phyloP scores from a whole-genome alignment of 2,329 filamentous ascomycete genomes.

The Capronia epimyces region DNA sequence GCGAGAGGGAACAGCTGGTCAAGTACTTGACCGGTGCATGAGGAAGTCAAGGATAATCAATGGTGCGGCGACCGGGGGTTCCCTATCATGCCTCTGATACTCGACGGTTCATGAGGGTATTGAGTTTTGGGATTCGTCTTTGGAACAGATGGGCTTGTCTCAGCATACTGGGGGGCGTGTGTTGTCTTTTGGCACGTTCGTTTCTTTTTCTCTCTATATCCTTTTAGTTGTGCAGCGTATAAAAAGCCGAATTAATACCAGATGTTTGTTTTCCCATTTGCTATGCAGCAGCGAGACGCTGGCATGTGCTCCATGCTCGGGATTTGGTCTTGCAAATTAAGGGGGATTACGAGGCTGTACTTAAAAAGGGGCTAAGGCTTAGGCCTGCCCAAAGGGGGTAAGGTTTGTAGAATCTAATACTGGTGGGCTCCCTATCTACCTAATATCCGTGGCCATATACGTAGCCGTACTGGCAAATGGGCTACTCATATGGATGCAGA shows the following conservation, averaged over 20 bases:
- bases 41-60: neutral
- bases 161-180: neutral
- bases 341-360: too few relatives aligned
- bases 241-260: slow-evolving; percentile 5
- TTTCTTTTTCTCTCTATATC: neutral
- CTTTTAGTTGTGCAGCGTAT: slow-evolving; percentile 3
- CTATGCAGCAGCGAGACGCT: neutral
- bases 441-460: too few relatives aligned
- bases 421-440: too few relatives aligned
- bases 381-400: too few relatives aligned
- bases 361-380: too few relatives aligned
- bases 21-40: slow-evolving; percentile 41
- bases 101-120: neutral
- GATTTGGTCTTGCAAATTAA: too few relatives aligned
- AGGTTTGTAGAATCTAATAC: too few relatives aligned
- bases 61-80: too few relatives aligned
- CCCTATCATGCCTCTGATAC: neutral
- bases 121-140: neutral
- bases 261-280: neutral
- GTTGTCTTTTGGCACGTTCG: neutral
- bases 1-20: slow-evolving; percentile 79
- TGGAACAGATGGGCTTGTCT: neutral
- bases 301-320: too few relatives aligned
- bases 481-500: too few relatives aligned
- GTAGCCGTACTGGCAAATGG: too few relatives aligned